Percentiles rank a stretch among this genome's conserved stretches.
Conservation (phyloP, 2,329 filamentous ascomycete species). For the Aspergillus uvarum region DNA sequence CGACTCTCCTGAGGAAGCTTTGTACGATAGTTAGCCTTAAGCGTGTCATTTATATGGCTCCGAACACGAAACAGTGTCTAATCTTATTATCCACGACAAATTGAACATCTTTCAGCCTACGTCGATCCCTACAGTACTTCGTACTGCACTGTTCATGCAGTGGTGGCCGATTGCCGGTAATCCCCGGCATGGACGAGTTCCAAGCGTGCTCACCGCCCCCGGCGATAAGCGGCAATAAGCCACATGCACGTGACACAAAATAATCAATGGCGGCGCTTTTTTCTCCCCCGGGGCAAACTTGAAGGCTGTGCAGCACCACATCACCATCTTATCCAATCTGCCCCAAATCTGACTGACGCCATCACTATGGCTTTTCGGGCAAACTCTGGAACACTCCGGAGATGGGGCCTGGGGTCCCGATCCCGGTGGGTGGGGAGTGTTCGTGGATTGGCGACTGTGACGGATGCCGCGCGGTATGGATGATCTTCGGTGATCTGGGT, state of each 20-base stretch:
- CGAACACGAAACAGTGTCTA: no score
- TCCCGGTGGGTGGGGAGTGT: constrained; percentile 18
- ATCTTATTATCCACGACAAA: no score
- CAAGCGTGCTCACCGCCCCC: not conserved
- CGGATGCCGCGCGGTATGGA: constrained; percentile 37
- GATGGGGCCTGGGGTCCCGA: constrained; percentile 28
- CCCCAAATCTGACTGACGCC: not conserved
- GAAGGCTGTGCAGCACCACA: not conserved
- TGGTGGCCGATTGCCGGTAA: no score
- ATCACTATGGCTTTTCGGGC: constrained; percentile 37
- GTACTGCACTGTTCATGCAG: no score
- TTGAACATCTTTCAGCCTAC: no score
- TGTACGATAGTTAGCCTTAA: no score
- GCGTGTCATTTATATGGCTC: no score
- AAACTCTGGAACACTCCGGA: constrained; percentile 29
- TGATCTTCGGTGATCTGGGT: not conserved
- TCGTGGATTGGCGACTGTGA: constrained; percentile 43
- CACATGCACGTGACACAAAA: not conserved
- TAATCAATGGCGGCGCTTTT: constrained; percentile 9
- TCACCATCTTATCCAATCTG: not conserved
- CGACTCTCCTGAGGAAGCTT: no score
- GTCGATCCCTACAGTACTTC: no score
- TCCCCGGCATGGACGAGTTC: no score
- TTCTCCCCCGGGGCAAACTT: not conserved
- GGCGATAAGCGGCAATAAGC: not conserved